These are phyloP conservation scores for Apium graveolens DNA, from an alignment of 129 eudicot genomes.

Conservation along the genomic window DNA sequence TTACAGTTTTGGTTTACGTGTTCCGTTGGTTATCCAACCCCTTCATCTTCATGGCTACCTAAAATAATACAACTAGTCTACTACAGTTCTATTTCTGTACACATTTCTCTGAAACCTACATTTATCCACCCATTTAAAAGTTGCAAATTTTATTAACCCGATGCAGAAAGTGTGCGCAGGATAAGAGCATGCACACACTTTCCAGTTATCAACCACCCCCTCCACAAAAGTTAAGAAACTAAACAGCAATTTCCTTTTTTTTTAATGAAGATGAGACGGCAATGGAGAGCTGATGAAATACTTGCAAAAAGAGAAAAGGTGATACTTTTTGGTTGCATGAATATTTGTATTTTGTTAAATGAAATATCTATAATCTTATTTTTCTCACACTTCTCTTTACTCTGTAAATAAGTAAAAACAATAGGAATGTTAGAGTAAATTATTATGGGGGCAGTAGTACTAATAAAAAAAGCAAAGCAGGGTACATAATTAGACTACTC, in stretches of 20 bases:
- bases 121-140: too few relatives aligned
- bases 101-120: too few relatives aligned
- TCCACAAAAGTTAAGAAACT: not conserved
- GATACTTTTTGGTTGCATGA: not conserved
- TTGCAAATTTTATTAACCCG: not conserved
- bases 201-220: constrained; percentile 2
- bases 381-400: not conserved
- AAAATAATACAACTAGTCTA: too few relatives aligned
- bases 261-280: not conserved
- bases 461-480: not conserved
- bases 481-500: constrained; percentile 59
- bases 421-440: too few relatives aligned
- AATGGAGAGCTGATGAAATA: too few relatives aligned
- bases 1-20: not conserved
- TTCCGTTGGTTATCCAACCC: not conserved
- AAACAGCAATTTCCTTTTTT: not conserved
- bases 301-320: too few relatives aligned
- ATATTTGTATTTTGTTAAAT: not conserved
- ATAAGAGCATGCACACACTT: constrained; percentile 38
- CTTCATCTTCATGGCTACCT: too few relatives aligned
- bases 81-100: too few relatives aligned
- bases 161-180: constrained; percentile 34
- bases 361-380: constrained; percentile 83
- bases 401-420: not conserved
- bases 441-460: too few relatives aligned